phyloP scores from a whole-genome alignment of 148 eudicot genomes.

The Chenopodium quinoa region DNA sequence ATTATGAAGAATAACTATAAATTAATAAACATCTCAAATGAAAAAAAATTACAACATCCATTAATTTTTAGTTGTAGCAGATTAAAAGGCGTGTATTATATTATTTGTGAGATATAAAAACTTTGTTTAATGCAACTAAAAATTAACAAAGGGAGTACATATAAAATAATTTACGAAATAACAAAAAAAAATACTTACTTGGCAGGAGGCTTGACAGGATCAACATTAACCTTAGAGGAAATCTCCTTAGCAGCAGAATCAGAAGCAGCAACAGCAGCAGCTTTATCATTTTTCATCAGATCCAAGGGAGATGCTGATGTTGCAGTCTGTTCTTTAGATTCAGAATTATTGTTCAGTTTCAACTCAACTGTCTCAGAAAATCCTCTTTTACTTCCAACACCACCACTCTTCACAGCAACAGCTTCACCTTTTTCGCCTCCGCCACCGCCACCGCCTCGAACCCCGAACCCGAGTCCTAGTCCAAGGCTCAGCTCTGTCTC shows the following conservation, averaged over 20 bases:
- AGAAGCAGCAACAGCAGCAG: background rate
- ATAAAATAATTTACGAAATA: too few relatives aligned
- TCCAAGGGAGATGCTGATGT: constrained; percentile 12
- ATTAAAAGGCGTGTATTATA: too few relatives aligned
- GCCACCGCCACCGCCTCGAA: background rate
- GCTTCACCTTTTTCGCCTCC: background rate
- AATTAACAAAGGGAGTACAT: too few relatives aligned
- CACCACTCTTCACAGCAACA: background rate
- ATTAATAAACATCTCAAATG: too few relatives aligned
- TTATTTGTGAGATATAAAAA: too few relatives aligned
- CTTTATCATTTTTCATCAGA: constrained; percentile 2
- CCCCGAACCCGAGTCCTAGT: constrained; percentile 9
- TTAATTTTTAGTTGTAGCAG: too few relatives aligned
- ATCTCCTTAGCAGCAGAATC: constrained; percentile 13
- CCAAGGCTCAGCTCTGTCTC: constrained; percentile 15
- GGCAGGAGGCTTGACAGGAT: constrained; percentile 38
- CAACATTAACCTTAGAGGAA: constrained; percentile 31
- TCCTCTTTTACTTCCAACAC: constrained; percentile 12
- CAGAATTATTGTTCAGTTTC: background rate
- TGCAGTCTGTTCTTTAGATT: constrained; percentile 5
- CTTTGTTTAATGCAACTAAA: too few relatives aligned
- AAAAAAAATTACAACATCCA: too few relatives aligned
- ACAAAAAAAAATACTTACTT: constrained; percentile 20
- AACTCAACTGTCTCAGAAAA: constrained; percentile 13
- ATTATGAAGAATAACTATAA: too few relatives aligned